Base-by-base conservation (phyloP, 1,284 basidiomycete species). In the Rhodotorula mucilaginosa region DNA sequence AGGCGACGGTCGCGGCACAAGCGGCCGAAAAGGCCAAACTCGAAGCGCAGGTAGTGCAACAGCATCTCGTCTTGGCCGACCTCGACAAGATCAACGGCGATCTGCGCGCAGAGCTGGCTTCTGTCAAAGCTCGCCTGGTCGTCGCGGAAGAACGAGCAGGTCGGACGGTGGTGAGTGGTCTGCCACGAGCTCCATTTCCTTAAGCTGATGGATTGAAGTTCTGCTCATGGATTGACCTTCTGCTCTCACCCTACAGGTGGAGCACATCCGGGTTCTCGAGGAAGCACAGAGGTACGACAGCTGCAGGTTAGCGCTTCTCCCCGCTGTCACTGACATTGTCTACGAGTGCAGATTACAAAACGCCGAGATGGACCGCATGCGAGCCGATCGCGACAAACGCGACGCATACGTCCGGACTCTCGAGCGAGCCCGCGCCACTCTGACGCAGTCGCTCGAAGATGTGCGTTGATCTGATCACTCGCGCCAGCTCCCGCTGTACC, bases 211-310 rank as follows among this genome's bases (percentile, higher is more conserved):
- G 39, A 44, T 44, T 44, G 39, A 44, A 78, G 70, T 71, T 61
- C 77, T 74, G 67, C 65, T 70, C 90, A 65, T 10, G 39, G 39
- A 44, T 44, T 44, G 39, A 44, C 78, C 71, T 71, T 61, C 77
- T 74, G 67, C 65, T 70, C 90, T 90, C 12, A 88, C 88, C 79
- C 92, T 95, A 15, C 81, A 93, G 98, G 94, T 99, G 61, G 96
- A 99, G 82, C 97, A 99, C 79, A 94, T 99, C 29, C 91, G 99
- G 78, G 97, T 99, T 23, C 86, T 60, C 4, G 58, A 60, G 18
- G 58, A 60, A 44, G 58, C 58, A 2, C 58, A 60, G 47, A 60
- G 90, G 72, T 73, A 3, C 23, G 52, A 34, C 12, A 13, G 29
- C 58, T 21, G 5, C n/a, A 13, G 34, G 3, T 48, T 13, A 10